Percentiles rank a stretch among this genome's conserved stretches.
Evolutionary conservation across 2,329 filamentous ascomycete genomes (phyloP).

Genomic region (Trichoderma atrobrunneum): DNA sequence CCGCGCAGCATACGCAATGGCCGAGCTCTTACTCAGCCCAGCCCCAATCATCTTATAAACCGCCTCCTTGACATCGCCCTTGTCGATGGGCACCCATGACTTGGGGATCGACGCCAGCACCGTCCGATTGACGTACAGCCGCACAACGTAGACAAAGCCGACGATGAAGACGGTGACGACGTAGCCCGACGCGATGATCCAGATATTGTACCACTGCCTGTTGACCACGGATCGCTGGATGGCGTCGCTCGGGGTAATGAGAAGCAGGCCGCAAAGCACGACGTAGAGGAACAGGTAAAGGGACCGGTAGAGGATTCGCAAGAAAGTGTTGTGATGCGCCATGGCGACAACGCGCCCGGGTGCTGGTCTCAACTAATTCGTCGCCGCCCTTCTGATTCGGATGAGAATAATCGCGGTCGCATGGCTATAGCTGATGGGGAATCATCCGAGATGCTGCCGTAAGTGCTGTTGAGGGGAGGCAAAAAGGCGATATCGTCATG

Average conservation of each 20-base stretch:
- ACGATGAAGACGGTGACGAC: slow-evolving; percentile 68
- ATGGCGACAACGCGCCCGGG: slow-evolving; percentile 19
- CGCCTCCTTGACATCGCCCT: slow-evolving; percentile 72
- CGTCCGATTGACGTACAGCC: slow-evolving; percentile 83
- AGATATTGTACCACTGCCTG: slow-evolving; percentile 71
- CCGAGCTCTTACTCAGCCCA: slow-evolving; percentile 71
- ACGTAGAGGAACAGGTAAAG: slow-evolving; percentile 75
- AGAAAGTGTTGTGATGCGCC: slow-evolving; percentile 50
- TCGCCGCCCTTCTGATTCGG: slow-evolving; percentile 19
- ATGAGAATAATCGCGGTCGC: slow-evolving; percentile 21
- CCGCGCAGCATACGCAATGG: slow-evolving; percentile 68
- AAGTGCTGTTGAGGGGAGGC: slow-evolving; percentile 11
- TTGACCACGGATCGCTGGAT: slow-evolving; percentile 73
- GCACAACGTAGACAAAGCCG: slow-evolving; percentile 72
- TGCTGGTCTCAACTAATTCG: slow-evolving; percentile 15
- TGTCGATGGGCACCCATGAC: slow-evolving; percentile 79
- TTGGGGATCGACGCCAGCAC: slow-evolving; percentile 82
- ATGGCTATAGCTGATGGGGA: slow-evolving; percentile 30
- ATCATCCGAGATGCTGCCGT: slow-evolving; percentile 21
- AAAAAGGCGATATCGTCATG: slow-evolving; percentile 8
- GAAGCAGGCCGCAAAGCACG: slow-evolving; percentile 68
- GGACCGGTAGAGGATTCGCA: slow-evolving; percentile 76
- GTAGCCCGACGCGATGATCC: slow-evolving; percentile 76
- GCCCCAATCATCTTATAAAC: slow-evolving; percentile 74
- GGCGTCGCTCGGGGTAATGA: slow-evolving; percentile 76